Conservation (phyloP, 2,329 filamentous ascomycete genomes). For the Sclerotinia minor region DNA sequence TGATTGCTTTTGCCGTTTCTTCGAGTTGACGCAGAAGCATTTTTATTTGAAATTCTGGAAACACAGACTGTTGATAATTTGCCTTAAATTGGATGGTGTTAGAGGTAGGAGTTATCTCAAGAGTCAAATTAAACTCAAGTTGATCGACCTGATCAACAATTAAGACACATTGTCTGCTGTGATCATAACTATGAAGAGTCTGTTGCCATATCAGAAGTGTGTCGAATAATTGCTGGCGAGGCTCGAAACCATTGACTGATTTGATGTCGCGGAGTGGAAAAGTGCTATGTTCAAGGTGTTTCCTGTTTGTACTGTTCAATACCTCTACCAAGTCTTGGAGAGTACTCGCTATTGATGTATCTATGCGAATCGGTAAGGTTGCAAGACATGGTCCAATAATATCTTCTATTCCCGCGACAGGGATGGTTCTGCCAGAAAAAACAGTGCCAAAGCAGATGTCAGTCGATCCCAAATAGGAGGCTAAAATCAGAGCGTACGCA, state of each 20-base stretch:
- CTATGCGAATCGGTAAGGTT: slow-evolving; percentile 70
- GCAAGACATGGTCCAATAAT: slow-evolving; percentile 79
- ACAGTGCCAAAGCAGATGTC: slow-evolving; percentile 78
- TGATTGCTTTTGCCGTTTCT: slow-evolving; percentile 48
- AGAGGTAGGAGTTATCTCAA: slow-evolving; percentile 70
- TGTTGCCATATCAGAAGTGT: slow-evolving; percentile 84
- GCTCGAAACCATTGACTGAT: slow-evolving; percentile 55
- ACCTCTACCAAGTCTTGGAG: slow-evolving; percentile 61
- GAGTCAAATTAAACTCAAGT: slow-evolving; percentile 71
- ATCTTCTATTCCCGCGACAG: slow-evolving; percentile 67
- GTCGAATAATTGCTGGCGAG: slow-evolving; percentile 67
- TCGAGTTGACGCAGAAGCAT: slow-evolving; percentile 63
- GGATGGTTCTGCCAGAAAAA: slow-evolving; percentile 77
- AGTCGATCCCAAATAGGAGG: slow-evolving; percentile 59
- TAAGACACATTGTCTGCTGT: slow-evolving; percentile 46
- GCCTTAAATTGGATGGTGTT: slow-evolving; percentile 51
- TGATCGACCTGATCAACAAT: slow-evolving; percentile 66
- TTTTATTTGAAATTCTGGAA: slow-evolving; percentile 57
- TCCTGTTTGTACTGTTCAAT: slow-evolving; percentile 65
- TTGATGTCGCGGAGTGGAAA: slow-evolving; percentile 71
- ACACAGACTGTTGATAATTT: slow-evolving; percentile 54
- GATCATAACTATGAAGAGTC: slow-evolving; percentile 51
- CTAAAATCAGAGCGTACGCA: slow-evolving; percentile 65
- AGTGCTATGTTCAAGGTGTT: slow-evolving; percentile 62
- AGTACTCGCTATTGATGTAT: slow-evolving; percentile 53